phyloP scores from a whole-genome alignment of 225 moss, liverwort and hornwort genomes.

The Polytrichum formosum region DNA sequence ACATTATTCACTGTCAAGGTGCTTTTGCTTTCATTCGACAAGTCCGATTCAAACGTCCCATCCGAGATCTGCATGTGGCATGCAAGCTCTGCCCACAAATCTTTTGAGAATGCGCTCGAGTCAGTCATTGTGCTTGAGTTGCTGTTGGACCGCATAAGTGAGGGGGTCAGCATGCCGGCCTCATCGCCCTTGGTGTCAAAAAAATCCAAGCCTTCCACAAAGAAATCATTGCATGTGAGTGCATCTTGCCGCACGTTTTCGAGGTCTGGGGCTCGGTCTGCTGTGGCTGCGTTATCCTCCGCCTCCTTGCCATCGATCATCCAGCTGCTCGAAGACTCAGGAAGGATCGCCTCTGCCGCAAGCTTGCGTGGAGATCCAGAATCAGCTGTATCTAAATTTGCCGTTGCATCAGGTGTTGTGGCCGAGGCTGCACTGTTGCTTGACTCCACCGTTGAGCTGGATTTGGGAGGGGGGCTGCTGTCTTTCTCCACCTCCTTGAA shows the following conservation, averaged over 20 bases:
- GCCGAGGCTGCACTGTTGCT: slow-evolving; percentile 44
- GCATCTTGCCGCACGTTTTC: slow-evolving; percentile 24
- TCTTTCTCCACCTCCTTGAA: slow-evolving; percentile 11
- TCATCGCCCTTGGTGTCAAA: slow-evolving; percentile 29
- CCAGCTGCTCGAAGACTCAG: slow-evolving; percentile 55
- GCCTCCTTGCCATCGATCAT: slow-evolving; percentile 30
- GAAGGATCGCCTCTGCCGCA: slow-evolving; percentile 45
- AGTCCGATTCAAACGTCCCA: slow-evolving; percentile 38
- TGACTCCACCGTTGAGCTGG: slow-evolving; percentile 10
- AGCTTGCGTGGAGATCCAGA: slow-evolving; percentile 49
- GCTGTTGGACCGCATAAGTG: slow-evolving; percentile 30
- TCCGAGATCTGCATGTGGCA: slow-evolving; percentile 53
- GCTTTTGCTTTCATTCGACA: slow-evolving; percentile 48
- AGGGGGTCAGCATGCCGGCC: slow-evolving; percentile 7
- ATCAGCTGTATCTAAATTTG: slow-evolving; percentile 44
- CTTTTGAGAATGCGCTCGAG: slow-evolving; percentile 33
- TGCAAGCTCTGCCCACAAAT: slow-evolving; percentile 49
- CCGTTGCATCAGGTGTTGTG: slow-evolving; percentile 12
- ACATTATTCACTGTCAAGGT: slow-evolving; percentile 23
- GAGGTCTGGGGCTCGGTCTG: slow-evolving; percentile 25
- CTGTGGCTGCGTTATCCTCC: background rate
- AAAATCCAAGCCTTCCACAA: slow-evolving; percentile 43
- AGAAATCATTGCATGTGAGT: slow-evolving; percentile 32
- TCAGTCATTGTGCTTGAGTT: slow-evolving; percentile 56
- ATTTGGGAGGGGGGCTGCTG: background rate